Conservation (phyloP, 2,329 filamentous ascomycete genomes). For the Penicillium sp. region DNA sequence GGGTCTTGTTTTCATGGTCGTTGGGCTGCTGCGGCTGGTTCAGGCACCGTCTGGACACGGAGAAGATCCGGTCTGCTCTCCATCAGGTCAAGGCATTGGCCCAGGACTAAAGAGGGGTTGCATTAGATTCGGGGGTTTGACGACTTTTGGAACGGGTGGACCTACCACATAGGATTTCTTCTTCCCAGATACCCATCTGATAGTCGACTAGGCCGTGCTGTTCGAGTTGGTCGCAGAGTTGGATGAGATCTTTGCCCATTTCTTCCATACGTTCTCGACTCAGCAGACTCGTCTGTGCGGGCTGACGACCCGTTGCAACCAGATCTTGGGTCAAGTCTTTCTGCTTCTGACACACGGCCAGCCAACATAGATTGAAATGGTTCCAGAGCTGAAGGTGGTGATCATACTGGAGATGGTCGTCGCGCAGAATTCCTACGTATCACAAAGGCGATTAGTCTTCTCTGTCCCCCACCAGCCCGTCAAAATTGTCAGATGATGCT, state of each 20-base stretch:
- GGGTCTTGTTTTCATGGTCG: constrained; percentile 21
- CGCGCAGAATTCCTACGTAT: constrained; percentile 71
- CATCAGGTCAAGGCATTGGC: constrained; percentile 54
- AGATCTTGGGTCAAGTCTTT: constrained; percentile 66
- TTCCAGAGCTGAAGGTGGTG: constrained; percentile 85
- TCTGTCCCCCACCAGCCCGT: constrained; percentile 1
- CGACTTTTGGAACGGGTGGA: constrained; percentile 15
- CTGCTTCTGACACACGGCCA: constrained; percentile 78
- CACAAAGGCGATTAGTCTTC: constrained; percentile 22
- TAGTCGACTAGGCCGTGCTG: constrained; percentile 95
- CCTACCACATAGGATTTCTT: constrained; percentile 81
- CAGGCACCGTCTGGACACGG: constrained; percentile 20
- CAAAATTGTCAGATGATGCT: constrained; percentile 11
- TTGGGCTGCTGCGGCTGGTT: constrained; percentile 21
- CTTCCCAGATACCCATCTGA: constrained; percentile 94
- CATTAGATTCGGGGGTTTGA: background rate
- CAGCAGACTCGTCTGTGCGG: constrained; percentile 62
- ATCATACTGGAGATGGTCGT: constrained; percentile 71
- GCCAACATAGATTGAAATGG: constrained; percentile 92
- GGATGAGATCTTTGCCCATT: constrained; percentile 78
- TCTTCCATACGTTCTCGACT: constrained; percentile 67
- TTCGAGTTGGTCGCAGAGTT: constrained; percentile 82
- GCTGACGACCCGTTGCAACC: constrained; percentile 58
- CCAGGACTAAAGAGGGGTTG: constrained; percentile 46
- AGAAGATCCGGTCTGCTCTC: constrained; percentile 37